phyloP scores from a whole-genome alignment of 2,329 filamentous ascomycete species.

The Colletotrichum theobromicola region DNA sequence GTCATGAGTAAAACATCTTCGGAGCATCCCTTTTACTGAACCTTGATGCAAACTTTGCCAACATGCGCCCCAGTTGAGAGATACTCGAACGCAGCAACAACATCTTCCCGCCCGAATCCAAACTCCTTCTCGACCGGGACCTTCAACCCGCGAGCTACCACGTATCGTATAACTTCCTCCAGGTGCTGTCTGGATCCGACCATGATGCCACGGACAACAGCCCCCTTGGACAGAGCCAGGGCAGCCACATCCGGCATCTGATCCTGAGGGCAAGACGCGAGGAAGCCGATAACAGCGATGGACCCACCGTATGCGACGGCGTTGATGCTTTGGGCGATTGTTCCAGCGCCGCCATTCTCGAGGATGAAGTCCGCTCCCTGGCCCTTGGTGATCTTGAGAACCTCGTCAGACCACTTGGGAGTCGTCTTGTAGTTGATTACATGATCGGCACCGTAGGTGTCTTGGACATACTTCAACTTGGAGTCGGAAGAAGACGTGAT shows the following conservation, averaged over 20 bases:
- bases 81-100: constrained; percentile 16
- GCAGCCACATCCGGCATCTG: constrained; percentile 36
- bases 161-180: constrained; percentile 35
- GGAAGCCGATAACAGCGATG: constrained; percentile 50
- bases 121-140: constrained; percentile 40
- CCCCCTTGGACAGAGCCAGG: constrained; percentile 31
- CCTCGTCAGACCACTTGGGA: constrained; percentile 49
- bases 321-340: constrained; percentile 49
- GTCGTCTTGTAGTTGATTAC: constrained; percentile 54
- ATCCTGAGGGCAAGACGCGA: constrained; percentile 26
- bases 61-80: constrained; percentile 30
- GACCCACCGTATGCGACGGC: constrained; percentile 48
- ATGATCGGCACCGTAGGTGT: constrained; percentile 44
- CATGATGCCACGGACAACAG: constrained; percentile 38
- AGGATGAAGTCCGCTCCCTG: constrained; percentile 47
- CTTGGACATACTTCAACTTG: constrained; percentile 45
- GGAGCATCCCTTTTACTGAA: neutral
- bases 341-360: constrained; percentile 43
- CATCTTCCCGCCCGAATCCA: constrained; percentile 31
- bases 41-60: constrained; percentile 39
- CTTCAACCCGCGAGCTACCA: constrained; percentile 28
- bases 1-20: neutral
- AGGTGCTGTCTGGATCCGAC: constrained; percentile 38
- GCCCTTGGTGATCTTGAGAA: constrained; percentile 46
- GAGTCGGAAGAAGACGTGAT: constrained; percentile 55